These are phyloP conservation scores for Cutaneotrichosporon arboriforme DNA, from an alignment of 1,284 basidiomycete genomes.

Conservation along the genomic window DNA sequence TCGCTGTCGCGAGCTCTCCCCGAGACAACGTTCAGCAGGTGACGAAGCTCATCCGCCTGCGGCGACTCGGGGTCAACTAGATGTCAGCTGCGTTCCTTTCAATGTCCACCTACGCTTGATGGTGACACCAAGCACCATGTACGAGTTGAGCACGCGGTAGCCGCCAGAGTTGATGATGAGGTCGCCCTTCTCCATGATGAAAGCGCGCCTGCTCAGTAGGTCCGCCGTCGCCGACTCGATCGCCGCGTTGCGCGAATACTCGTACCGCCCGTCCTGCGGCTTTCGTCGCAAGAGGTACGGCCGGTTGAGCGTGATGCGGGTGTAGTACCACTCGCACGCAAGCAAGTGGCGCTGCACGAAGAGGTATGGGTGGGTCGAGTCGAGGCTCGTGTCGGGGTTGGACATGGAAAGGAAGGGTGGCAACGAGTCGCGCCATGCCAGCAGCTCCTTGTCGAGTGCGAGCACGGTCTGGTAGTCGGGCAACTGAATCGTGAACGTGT, in stretches of 20 bases:
- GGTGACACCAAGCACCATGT: slow-evolving; percentile 48
- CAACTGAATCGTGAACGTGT: slow-evolving; percentile 49
- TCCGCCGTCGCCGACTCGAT: slow-evolving; percentile 50
- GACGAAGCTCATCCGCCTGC: slow-evolving; percentile 48
- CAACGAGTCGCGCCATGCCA: slow-evolving; percentile 45
- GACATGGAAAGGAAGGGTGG: slow-evolving; percentile 44
- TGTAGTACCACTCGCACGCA: slow-evolving; percentile 47
- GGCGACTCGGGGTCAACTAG: slow-evolving; percentile 47
- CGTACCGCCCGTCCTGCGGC: slow-evolving; percentile 45
- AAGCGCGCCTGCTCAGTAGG: slow-evolving; percentile 44
- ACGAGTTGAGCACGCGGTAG: slow-evolving; percentile 48
- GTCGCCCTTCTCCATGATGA: slow-evolving; percentile 49
- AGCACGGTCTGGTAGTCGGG: slow-evolving; percentile 50
- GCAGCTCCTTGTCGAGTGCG: slow-evolving; percentile 48
- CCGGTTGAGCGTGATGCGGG: slow-evolving; percentile 45
- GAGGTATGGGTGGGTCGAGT: slow-evolving; percentile 41
- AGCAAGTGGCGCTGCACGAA: slow-evolving; percentile 47
- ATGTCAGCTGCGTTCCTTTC: background rate
- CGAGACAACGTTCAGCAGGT: slow-evolving; percentile 48
- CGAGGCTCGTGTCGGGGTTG: slow-evolving; percentile 42
- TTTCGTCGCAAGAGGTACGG: slow-evolving; percentile 48
- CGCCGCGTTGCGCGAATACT: slow-evolving; percentile 48
- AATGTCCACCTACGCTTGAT: slow-evolving; percentile 41
- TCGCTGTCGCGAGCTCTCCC: slow-evolving; percentile 45
- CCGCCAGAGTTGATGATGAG: slow-evolving; percentile 47